Evolutionary conservation across 2,329 filamentous ascomycete genomes (phyloP), one percentile per base, ranked within the genome.

Genomic region (Pestalotiopsis sp.): DNA sequence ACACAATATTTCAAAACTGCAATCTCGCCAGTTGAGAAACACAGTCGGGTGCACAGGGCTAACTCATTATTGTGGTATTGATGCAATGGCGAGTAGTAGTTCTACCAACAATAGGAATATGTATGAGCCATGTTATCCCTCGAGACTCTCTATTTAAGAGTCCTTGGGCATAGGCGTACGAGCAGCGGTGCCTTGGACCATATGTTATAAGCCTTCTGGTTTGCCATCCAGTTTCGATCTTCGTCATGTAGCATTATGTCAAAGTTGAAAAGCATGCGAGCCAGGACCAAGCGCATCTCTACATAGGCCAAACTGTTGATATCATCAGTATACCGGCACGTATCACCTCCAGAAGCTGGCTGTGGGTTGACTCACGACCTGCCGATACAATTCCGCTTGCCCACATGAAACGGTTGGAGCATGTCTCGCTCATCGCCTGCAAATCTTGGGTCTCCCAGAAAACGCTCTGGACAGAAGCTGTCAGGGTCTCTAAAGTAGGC

Each of bases 401-500:
- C 68, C 45, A 70, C 36, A 7, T 49, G 25, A 5, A 70, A 70
- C 2, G 68, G 68, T 23, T 68, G 66, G 9, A 68, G 36, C 14
- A 45, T 57, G 14, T 61, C 62, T 45, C n/a, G 39, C 17, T 66
- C 45, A 20, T 70, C 68, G 41, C 64, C 45, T 4, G 39, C 58
- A 20, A 63, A 70, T 14, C 39, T 27, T 12, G 66, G 57, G 11
- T 68, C 68, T 1, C 64, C 68, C 7, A 68, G 58, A 2, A 25
- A 70, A 7, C 68, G 61, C 36, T 70, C 68, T 3, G 68, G 68
- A 38, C 76, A 77, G 72, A 82, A 89, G 0, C 72, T 73, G 25
- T 82, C 75, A 0, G 86, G 82, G 1, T 84, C 77, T 11, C 76
- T 77, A 73, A 86, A 88, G 71, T 85, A 79, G 11, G 76, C 73